Percentiles rank a stretch among this genome's conserved stretches.
phyloP scores from a whole-genome alignment of 2,329 filamentous ascomycete species.

The Aspergillus ustus region DNA sequence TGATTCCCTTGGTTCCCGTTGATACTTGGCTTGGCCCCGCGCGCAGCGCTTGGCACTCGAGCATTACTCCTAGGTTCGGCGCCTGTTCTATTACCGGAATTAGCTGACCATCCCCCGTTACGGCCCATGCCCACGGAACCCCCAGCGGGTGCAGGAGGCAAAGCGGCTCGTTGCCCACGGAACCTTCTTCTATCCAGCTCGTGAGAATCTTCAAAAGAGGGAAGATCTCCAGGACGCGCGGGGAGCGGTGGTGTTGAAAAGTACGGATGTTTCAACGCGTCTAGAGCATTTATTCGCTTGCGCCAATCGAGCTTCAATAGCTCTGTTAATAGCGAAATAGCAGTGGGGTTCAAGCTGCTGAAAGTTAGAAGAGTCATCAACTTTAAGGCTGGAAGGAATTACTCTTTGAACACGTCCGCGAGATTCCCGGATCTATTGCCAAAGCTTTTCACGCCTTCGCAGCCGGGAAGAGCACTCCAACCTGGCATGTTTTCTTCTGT shows the following conservation, averaged over 20 bases:
- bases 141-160: conserved; percentile 89
- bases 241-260: conserved; percentile 81
- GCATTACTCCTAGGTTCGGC: conserved; percentile 38
- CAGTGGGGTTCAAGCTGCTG: conserved; percentile 66
- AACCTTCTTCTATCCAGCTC: conserved; percentile 94
- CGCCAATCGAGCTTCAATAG: conserved; percentile 89
- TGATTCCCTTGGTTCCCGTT: conserved; percentile 28
- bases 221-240: conserved; percentile 82
- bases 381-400: conserved; percentile 25
- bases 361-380: conserved; percentile 22
- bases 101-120: conserved; percentile 58
- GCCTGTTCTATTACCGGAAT: conserved; percentile 36
- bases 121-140: conserved; percentile 80
- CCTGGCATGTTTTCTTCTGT: conserved; percentile 92
- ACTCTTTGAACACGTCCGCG: conserved; percentile 74
- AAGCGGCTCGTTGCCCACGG: conserved; percentile 78
- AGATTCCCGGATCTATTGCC: conserved; percentile 68
- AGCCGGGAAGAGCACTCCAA: conserved; percentile 81
- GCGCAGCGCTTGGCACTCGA: conserved; percentile 41
- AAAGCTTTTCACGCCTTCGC: conserved; percentile 71
- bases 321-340: conserved; percentile 78
- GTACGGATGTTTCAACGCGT: conserved; percentile 90
- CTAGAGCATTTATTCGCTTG: conserved; percentile 86
- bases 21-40: conserved; percentile 34
- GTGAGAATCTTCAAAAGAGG: conserved; percentile 90